Evolutionary conservation across 352 stramenopile species (phyloP).

Genomic region (Blastocystis sp.): DNA sequence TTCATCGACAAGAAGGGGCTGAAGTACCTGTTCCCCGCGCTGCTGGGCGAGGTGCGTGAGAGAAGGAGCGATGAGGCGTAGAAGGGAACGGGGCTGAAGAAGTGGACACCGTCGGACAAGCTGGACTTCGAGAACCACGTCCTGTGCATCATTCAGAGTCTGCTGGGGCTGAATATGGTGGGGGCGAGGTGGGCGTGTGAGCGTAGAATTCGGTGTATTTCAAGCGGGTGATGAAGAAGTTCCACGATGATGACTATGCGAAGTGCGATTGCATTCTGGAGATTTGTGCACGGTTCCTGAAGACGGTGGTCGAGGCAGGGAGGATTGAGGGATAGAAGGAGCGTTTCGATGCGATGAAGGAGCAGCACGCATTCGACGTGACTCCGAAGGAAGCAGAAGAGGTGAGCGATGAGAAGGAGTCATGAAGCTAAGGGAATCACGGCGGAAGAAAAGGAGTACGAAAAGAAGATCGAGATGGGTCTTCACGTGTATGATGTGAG

Average conservation of each 20-base stretch:
- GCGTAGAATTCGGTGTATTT: slow-evolving; percentile 28
- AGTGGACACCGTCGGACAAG: slow-evolving; percentile 5
- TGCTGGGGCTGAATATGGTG: slow-evolving; percentile 13
- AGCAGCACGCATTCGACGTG: not conserved
- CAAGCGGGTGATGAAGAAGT: slow-evolving; percentile 68
- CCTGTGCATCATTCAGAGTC: slow-evolving; percentile 10
- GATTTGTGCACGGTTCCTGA: not conserved
- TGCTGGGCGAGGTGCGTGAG: slow-evolving; percentile 19
- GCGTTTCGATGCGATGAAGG: slow-evolving; percentile 12
- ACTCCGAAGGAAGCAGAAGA: slow-evolving; percentile 21
- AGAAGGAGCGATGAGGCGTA: not conserved
- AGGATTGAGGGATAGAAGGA: slow-evolving; percentile 30
- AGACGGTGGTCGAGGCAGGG: not conserved
- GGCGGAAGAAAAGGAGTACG: slow-evolving; percentile 23
- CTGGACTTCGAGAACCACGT: slow-evolving; percentile 57
- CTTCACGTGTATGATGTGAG: slow-evolving; percentile 51
- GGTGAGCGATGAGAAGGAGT: not conserved
- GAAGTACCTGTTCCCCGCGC: slow-evolving; percentile 20
- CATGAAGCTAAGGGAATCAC: not conserved
- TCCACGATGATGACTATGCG: slow-evolving; percentile 57
- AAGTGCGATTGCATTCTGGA: slow-evolving; percentile 35
- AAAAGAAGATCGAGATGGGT: slow-evolving; percentile 57
- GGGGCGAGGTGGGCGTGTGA: not conserved
- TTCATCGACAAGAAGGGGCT: slow-evolving; percentile 35
- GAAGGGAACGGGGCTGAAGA: slow-evolving; percentile 26